phyloP scores from a whole-genome alignment of 306 rosid genomes.

The Erythrophleum fordii region DNA sequence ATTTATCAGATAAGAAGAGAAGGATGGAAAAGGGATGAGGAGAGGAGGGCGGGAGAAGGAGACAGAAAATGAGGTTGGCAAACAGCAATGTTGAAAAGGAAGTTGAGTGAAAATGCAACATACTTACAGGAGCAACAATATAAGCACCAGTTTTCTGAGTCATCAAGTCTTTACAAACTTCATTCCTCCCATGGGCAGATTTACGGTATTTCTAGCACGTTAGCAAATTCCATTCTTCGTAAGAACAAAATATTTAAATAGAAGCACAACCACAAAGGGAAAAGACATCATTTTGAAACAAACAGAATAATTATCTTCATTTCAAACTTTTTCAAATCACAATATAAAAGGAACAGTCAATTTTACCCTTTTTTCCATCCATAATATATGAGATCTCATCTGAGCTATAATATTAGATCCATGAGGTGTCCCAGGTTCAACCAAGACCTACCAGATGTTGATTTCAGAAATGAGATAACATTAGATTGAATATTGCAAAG shows the following conservation, averaged over 20 bases:
- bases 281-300: neutral
- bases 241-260: conserved; percentile 7
- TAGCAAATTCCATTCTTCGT: conserved; percentile 25
- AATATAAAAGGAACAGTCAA: neutral
- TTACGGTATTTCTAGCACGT: conserved; percentile 68
- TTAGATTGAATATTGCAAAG: conserved; percentile 19
- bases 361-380: conserved; percentile 91
- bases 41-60: neutral
- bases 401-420: conserved; percentile 90
- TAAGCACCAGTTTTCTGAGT: conserved; percentile 68
- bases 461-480: conserved; percentile 35
- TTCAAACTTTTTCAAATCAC: neutral
- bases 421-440: conserved; percentile 96
- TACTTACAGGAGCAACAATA: conserved; percentile 94
- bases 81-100: conserved; percentile 11
- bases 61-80: neutral
- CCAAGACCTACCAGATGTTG: conserved; percentile 64
- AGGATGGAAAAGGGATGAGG: neutral
- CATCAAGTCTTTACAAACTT: conserved; percentile 65
- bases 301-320: conserved; percentile 25
- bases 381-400: conserved; percentile 89
- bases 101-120: conserved; percentile 9
- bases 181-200: conserved; percentile 46
- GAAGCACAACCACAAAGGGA: conserved; percentile 32
- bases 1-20: conserved; percentile 20